Conservation (phyloP, 768 basidiomycete genomes). For the Clitopilus passeckerianus region DNA sequence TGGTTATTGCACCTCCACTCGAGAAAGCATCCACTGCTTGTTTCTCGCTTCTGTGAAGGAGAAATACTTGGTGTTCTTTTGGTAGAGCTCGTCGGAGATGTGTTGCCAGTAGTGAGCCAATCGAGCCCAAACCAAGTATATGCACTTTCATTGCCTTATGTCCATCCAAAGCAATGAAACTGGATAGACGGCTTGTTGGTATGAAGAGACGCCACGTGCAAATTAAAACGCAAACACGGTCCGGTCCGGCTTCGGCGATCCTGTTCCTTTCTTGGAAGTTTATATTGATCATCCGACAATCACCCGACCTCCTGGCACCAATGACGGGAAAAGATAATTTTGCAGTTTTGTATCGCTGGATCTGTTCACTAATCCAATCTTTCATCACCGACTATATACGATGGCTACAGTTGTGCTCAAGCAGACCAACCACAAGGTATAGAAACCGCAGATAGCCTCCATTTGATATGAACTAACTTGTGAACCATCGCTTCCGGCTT, state of each 20-base stretch:
- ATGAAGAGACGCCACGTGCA: neutral
- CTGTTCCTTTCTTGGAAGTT: neutral
- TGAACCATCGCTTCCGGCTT: constrained; percentile 1
- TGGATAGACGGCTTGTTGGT: too few relatives aligned
- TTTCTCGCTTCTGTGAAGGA: constrained; percentile 58
- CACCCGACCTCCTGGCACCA: neutral
- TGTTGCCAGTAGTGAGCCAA: constrained; percentile 79
- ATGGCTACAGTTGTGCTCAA: constrained; percentile 55
- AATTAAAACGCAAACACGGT: neutral
- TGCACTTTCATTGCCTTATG: constrained; percentile 57
- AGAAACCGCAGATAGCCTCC: too few relatives aligned
- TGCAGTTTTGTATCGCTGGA: neutral
- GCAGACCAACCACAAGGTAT: constrained; percentile 54
- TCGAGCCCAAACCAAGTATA: constrained; percentile 74
- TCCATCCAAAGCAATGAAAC: neutral
- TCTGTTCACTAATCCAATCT: constrained; percentile 6
- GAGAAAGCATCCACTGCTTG: constrained; percentile 29
- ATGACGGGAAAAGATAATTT: neutral
- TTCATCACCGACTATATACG: neutral
- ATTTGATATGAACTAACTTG: neutral
- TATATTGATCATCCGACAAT: neutral
- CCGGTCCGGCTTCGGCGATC: neutral
- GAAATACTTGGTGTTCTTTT: constrained; percentile 47
- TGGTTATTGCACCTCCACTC: constrained; percentile 30
- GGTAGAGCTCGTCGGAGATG: constrained; percentile 66